Base-by-base conservation (phyloP, 352 stramenopile species). In the Phytopythium sindhum region DNA sequence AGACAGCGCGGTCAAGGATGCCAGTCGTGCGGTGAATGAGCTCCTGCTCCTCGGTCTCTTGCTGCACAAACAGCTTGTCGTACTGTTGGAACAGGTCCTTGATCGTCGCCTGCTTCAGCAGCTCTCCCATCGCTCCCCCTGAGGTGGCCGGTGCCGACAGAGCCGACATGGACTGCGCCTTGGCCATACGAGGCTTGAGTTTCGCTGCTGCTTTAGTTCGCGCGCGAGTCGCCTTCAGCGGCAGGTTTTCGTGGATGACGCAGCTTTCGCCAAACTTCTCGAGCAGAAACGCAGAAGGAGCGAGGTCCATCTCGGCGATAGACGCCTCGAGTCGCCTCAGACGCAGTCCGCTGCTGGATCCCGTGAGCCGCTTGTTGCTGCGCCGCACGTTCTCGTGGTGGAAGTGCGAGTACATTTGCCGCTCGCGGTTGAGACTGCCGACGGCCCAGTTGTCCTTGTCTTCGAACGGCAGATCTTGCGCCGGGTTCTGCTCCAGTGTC, bases 391-490 rank as follows among this genome's bases (percentile, higher is more conserved):
- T 91, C 57, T 94, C 85, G 19, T 79, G 73, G 60, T 91, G 81
- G 15, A 91, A 77, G 33, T 92, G 72, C 19, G 71, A 66, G 55
- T 94, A 92, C 77, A 92, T 90, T 71, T 90, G 84, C 45, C 72
- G 69, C 58, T 92, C 78, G 17, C 85, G 77, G 39, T 92, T 91
- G 41, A 91, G 58, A 62, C 83, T 90, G 0, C 84, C 81, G 19
- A 94, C 76, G 5, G 67, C 75, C 85, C 85, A 94, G 58, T 94
- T 92, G 64, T 90, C 83, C 57, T 92, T 94, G 70, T 92, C 84
- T 4, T 75, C 70, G 23, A 88, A 94, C 3, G 80, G 77, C 21
- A 91, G 53, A 0, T 81, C 66, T 21, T 89, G 70, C 4, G 71
- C 65, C 0, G 68, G 66, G n/a, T 78, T 73, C 45, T 55, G 48